Percentiles rank a stretch among this genome's conserved stretches.
Conservation (phyloP, 352 stramenopile genomes). For the Blastocystis sp. region DNA sequence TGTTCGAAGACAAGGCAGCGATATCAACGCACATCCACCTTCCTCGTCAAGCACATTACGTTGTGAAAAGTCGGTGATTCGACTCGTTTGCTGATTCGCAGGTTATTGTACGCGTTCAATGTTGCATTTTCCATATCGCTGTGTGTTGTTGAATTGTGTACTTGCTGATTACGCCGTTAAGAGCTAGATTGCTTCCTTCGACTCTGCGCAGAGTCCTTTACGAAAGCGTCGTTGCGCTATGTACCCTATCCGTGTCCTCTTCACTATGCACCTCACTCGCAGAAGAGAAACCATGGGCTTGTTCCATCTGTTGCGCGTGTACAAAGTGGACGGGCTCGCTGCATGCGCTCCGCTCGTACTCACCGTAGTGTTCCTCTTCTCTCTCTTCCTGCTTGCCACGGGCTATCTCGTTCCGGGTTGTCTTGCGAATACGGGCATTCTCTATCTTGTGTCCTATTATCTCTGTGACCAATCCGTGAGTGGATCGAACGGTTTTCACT, state of each 20-base stretch:
- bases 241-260: conserved; percentile 2
- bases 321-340: not conserved
- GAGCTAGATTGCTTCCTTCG: not conserved
- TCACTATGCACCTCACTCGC: not conserved
- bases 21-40: too few species aligned
- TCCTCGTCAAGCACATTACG: too few species aligned
- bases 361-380: not conserved
- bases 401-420: conserved; percentile 33
- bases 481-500: not conserved
- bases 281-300: conserved; percentile 2
- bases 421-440: not conserved
- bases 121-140: not conserved
- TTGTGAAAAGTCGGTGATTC: too few species aligned
- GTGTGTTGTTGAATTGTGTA: not conserved
- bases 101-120: not conserved
- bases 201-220: not conserved
- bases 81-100: not conserved
- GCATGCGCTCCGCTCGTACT: not conserved
- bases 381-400: not conserved
- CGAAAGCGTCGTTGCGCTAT: not conserved
- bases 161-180: not conserved
- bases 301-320: not conserved
- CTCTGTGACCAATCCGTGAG: conserved; percentile 3
- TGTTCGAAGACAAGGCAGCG: too few species aligned
- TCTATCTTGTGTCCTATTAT: conserved; percentile 40